phyloP scores from a whole-genome alignment of 2,329 filamentous ascomycete genomes.

The Calonectria montana region DNA sequence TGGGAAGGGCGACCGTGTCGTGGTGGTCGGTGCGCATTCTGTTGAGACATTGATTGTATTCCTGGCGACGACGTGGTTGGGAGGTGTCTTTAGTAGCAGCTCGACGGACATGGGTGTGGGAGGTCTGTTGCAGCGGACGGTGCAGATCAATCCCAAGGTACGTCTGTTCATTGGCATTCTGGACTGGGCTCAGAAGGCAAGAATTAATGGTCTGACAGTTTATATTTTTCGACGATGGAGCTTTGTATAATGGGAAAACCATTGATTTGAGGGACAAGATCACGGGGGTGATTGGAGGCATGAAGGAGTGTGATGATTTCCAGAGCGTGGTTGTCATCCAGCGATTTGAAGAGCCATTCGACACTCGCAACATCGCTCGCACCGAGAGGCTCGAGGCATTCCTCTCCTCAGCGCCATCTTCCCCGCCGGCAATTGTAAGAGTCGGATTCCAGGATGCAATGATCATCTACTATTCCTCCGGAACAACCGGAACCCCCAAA shows the following conservation, averaged over 20 bases:
- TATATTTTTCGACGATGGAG: slow-evolving; percentile 85
- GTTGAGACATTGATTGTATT: slow-evolving; percentile 80
- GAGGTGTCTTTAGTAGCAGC: slow-evolving; percentile 79
- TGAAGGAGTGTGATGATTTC: slow-evolving; percentile 72
- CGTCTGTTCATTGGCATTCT: slow-evolving; percentile 12
- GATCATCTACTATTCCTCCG: slow-evolving; percentile 81
- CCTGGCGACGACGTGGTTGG: slow-evolving; percentile 76
- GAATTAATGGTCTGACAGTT: slow-evolving; percentile 53
- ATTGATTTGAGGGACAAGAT: slow-evolving; percentile 81
- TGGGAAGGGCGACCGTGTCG: slow-evolving; percentile 77
- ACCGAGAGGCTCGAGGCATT: slow-evolving; percentile 60
- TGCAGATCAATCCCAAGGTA: slow-evolving; percentile 79
- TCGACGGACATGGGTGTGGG: slow-evolving; percentile 87
- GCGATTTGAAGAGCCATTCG: slow-evolving; percentile 70
- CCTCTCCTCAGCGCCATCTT: slow-evolving; percentile 46
- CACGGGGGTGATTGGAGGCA: slow-evolving; percentile 73
- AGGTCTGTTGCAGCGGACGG: slow-evolving; percentile 78
- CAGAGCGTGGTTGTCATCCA: slow-evolving; percentile 73
- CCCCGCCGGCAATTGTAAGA: slow-evolving; percentile 65
- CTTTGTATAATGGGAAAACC: slow-evolving; percentile 82
- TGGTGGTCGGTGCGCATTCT: slow-evolving; percentile 80
- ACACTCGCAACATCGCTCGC: slow-evolving; percentile 64
- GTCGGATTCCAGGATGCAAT: slow-evolving; percentile 80
- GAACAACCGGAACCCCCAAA: slow-evolving; percentile 86
- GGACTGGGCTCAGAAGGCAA: neutral